A percentile compares a stretch with the other conserved stretches of the same genome.
Conservation (phyloP, 495 filamentous ascomycete genomes). For the Penicillium silybi region DNA sequence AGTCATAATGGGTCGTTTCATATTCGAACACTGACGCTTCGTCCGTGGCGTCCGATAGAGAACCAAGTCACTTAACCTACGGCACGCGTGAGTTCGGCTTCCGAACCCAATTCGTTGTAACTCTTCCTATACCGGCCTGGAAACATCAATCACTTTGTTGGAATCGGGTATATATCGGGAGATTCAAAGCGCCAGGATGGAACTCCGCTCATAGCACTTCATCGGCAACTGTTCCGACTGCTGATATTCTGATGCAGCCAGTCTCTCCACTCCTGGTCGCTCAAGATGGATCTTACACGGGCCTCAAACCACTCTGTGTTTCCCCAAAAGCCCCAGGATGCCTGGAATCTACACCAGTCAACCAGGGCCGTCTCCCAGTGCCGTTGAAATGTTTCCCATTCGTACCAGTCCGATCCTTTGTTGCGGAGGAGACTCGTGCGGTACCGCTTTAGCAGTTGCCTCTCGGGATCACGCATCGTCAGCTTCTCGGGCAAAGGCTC, state of each 20-base stretch:
- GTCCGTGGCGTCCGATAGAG: too few species aligned
- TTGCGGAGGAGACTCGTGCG: constrained; percentile 13
- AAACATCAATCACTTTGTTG: too few species aligned
- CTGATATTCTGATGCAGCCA: constrained; percentile 18
- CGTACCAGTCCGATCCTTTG: constrained; percentile 13
- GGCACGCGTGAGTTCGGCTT: too few species aligned
- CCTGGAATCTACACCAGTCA: constrained; percentile 42
- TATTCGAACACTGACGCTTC: too few species aligned
- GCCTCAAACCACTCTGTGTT: constrained; percentile 41
- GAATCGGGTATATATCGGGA: too few species aligned
- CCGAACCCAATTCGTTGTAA: too few species aligned
- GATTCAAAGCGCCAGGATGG: neutral
- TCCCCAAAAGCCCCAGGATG: constrained; percentile 43
- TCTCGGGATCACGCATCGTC: constrained; percentile 29
- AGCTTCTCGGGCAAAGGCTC: constrained; percentile 25
- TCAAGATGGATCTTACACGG: constrained; percentile 33
- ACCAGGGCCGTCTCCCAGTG: constrained; percentile 41
- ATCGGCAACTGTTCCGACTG: neutral
- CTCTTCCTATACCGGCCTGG: too few species aligned
- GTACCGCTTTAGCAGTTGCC: constrained; percentile 25
- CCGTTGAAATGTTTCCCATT: constrained; percentile 26
- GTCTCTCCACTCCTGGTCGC: constrained; percentile 25
- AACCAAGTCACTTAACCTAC: too few species aligned
- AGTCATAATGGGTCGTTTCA: too few species aligned
- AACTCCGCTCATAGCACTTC: neutral